Percentiles rank a stretch among this genome's conserved stretches.
Conservation (phyloP, 1,139 yeast genomes). For the Pichiaceae sp. region DNA sequence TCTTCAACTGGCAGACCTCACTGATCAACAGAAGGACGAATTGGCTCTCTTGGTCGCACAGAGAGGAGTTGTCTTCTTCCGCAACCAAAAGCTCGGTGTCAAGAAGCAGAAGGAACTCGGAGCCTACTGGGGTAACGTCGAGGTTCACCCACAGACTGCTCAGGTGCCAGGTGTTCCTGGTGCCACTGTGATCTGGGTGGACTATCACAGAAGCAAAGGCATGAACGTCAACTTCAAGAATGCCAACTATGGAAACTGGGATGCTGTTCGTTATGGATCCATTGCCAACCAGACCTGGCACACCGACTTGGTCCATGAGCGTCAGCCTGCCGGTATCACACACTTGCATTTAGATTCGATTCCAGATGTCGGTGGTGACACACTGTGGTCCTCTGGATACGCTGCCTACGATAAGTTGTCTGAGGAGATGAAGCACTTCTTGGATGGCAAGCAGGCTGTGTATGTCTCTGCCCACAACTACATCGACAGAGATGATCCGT, state of each 20-base stretch:
- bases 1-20: constrained; percentile 37
- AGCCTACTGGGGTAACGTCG: constrained; percentile 34
- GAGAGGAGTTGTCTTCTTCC: constrained; percentile 38
- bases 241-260: constrained; percentile 6
- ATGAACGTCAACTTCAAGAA: constrained; percentile 10
- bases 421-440: constrained; percentile 34
- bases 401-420: constrained; percentile 41
- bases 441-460: constrained; percentile 38
- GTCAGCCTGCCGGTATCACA: constrained; percentile 36
- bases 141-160: constrained; percentile 35
- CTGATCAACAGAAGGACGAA: constrained; percentile 42
- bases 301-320: constrained; percentile 36
- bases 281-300: constrained; percentile 26
- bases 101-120: constrained; percentile 36
- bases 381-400: constrained; percentile 39
- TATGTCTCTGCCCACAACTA: constrained; percentile 33
- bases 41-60: constrained; percentile 39
- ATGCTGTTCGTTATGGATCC: constrained; percentile 12
- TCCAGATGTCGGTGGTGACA: constrained; percentile 38
- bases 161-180: constrained; percentile 34
- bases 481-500: constrained; percentile 31
- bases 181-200: constrained; percentile 47
- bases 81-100: constrained; percentile 38
- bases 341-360: constrained; percentile 35
- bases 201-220: constrained; percentile 14